A percentile compares a stretch with the other conserved stretches of the same genome.
Evolutionary conservation across 805 yeast genomes (phyloP).

Genomic region (Hanseniaspora meyeri): DNA sequence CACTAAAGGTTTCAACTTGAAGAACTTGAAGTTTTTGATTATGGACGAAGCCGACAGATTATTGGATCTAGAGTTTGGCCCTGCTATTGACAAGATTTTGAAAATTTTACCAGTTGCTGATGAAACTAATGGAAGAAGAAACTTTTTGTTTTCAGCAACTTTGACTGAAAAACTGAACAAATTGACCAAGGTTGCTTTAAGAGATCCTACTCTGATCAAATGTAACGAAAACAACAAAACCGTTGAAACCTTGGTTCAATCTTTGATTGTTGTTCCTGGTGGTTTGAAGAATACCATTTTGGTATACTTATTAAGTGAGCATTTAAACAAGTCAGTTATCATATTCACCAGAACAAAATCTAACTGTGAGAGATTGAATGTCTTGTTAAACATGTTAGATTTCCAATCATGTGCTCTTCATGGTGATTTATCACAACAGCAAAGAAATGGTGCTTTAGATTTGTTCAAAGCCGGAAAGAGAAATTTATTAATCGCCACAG

Average conservation of each 20-base stretch:
- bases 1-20: constrained; percentile 77
- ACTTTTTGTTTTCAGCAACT: constrained; percentile 88
- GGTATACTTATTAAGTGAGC: constrained; percentile 71
- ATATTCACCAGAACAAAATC: constrained; percentile 91
- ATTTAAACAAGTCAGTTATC: constrained; percentile 71
- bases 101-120: constrained; percentile 69
- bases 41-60: constrained; percentile 97
- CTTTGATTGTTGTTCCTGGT: constrained; percentile 80
- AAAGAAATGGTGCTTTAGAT: constrained; percentile 69
- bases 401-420: constrained; percentile 86
- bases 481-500: constrained; percentile 65
- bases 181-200: constrained; percentile 80
- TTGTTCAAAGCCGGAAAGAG: constrained; percentile 63
- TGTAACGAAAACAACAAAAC: constrained; percentile 85
- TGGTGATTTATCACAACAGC: constrained; percentile 80
- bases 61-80: constrained; percentile 92
- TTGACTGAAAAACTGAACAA: constrained; percentile 92
- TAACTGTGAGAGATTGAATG: constrained; percentile 82
- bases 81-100: constrained; percentile 76
- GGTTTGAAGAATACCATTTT: constrained; percentile 83
- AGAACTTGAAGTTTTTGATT: constrained; percentile 67
- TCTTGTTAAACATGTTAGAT: constrained; percentile 66
- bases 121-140: constrained; percentile 38
- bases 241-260: constrained; percentile 84
- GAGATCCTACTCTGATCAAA: constrained; percentile 58